Evolutionary conservation across 106 monocot species (phyloP).

Genomic region (Agapanthus africanus): DNA sequence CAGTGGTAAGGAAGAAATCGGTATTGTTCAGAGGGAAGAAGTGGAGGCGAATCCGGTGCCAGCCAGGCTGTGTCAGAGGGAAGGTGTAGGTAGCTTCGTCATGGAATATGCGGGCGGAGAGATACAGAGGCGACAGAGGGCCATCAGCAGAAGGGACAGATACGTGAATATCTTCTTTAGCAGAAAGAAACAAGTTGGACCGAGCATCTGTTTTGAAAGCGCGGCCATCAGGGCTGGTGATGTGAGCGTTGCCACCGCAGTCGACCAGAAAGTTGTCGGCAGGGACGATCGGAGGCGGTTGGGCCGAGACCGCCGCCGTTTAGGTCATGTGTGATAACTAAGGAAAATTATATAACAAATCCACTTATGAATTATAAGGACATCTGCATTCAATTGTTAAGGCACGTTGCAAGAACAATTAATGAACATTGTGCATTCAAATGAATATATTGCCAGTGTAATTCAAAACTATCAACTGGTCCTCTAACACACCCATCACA

Average conservation of each 20-base stretch:
- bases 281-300: constrained; percentile 28
- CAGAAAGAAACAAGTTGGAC: constrained; percentile 34
- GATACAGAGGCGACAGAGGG: constrained; percentile 65
- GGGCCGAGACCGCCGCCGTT: constrained; percentile 3
- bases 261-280: constrained; percentile 69
- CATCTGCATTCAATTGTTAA: too few species aligned
- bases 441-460: too few species aligned
- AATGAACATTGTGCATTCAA: too few species aligned
- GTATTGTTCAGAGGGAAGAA: constrained; percentile 47
- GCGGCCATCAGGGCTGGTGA: constrained; percentile 40
- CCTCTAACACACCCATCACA: too few species aligned
- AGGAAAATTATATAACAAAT: too few species aligned
- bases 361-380: too few species aligned
- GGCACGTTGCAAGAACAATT: too few species aligned
- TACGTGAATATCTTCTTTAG: constrained; percentile 30
- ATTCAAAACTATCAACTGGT: too few species aligned
- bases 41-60: constrained; percentile 84
- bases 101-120: constrained; percentile 66
- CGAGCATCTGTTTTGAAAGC: constrained; percentile 63
- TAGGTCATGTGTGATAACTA: too few species aligned
- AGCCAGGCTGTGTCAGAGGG: constrained; percentile 52
- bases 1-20: constrained; percentile 40
- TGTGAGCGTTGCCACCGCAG: constrained; percentile 45
- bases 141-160: constrained; percentile 31
- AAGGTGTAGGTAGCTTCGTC: constrained; percentile 62